phyloP scores from a whole-genome alignment of 306 rosid species.

The Ormosia semicastrata region DNA sequence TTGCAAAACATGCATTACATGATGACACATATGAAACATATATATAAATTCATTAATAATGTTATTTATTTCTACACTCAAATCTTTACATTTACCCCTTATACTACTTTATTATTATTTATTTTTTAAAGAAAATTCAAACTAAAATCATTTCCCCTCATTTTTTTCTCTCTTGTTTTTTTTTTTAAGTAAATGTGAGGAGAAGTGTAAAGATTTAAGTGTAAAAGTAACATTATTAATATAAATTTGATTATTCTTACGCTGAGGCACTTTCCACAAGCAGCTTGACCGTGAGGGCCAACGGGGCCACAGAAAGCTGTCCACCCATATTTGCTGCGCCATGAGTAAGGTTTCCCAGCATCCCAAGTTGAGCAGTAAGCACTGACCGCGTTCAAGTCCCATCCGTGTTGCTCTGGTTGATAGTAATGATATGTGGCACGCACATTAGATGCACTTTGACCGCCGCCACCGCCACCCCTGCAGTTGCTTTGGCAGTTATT shows the following conservation, averaged over 20 bases:
- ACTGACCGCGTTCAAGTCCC: constrained; percentile 59
- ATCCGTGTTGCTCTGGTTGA: constrained; percentile 54
- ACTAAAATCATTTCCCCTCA: too few species aligned
- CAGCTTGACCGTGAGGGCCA: constrained; percentile 58
- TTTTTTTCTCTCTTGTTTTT: too few species aligned
- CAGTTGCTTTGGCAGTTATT: constrained; percentile 59
- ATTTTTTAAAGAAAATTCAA: too few species aligned
- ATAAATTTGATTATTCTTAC: constrained; percentile 16
- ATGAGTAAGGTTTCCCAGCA: constrained; percentile 47
- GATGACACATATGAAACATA: too few species aligned
- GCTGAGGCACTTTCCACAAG: constrained; percentile 71
- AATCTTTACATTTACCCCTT: too few species aligned
- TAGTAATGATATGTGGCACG: constrained; percentile 68
- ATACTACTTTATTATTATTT: too few species aligned
- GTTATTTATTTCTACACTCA: too few species aligned
- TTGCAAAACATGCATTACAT: too few species aligned
- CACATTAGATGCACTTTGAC: constrained; percentile 48
- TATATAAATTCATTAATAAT: too few species aligned
- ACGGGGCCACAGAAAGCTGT: constrained; percentile 80
- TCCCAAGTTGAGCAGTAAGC: constrained; percentile 86
- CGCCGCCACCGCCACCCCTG: constrained; percentile 6
- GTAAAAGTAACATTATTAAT: too few species aligned
- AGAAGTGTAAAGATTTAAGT: too few species aligned
- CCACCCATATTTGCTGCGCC: constrained; percentile 90
- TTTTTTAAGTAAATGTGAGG: too few species aligned